A percentile compares a stretch with the other conserved stretches of the same genome.
These are phyloP conservation scores for Forsythia viridissima DNA, from an alignment of 257 asterid genomes.

Conservation along the genomic window DNA sequence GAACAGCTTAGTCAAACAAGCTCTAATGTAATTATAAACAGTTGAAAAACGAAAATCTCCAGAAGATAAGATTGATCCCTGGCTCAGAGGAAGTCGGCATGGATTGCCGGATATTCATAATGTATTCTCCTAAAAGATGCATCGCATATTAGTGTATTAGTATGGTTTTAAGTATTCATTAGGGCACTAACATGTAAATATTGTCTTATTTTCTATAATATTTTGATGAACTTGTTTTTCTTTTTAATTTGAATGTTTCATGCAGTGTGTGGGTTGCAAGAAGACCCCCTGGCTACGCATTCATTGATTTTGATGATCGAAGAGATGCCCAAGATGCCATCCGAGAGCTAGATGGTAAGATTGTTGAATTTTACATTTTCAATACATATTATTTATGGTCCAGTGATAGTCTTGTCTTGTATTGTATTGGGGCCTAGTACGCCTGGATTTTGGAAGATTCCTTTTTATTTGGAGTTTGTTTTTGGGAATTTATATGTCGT, in stretches of 20 bases:
- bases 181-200: neutral
- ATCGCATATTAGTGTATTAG: neutral
- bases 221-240: neutral
- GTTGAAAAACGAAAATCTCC: neutral
- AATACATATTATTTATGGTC: neutral
- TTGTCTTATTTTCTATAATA: neutral
- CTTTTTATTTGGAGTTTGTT: neutral
- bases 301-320: conserved; percentile 83
- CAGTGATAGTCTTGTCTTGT: neutral
- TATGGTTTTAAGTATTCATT: neutral
- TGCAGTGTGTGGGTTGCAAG: conserved; percentile 98
- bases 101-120: neutral
- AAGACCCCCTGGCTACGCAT: conserved; percentile 95
- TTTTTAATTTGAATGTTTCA: conserved; percentile 9
- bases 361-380: neutral
- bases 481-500: neutral
- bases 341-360: conserved; percentile 71
- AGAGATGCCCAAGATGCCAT: conserved; percentile 97
- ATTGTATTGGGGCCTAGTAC: neutral
- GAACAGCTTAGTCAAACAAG: too few species aligned
- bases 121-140: neutral
- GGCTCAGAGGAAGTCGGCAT: neutral
- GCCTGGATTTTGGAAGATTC: neutral
- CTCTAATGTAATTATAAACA: neutral
- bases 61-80: neutral